These are phyloP conservation scores for Malus sylvestris DNA, from an alignment of 306 rosid species.

Conservation along the genomic window DNA sequence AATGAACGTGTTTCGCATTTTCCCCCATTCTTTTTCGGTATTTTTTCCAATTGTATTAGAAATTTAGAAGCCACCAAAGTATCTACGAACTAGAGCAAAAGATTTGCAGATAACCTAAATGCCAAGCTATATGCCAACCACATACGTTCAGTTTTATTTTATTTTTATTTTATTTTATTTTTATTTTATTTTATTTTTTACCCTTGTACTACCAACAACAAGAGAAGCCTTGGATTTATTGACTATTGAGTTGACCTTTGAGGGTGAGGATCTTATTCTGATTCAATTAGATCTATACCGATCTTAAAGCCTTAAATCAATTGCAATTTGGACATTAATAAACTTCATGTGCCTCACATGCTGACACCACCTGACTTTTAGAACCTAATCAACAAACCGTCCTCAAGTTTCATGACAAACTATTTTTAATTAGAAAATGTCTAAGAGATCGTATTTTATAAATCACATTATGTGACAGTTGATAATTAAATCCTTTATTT, in stretches of 20 bases:
- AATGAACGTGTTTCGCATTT: background rate
- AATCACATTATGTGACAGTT: too few relatives aligned
- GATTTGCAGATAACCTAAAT: background rate
- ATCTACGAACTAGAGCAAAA: background rate
- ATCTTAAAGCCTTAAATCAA: background rate
- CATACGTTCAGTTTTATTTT: background rate
- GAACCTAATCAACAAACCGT: background rate
- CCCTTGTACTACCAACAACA: background rate
- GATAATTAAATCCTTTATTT: too few relatives aligned
- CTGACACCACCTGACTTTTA: background rate
- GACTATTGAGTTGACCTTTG: background rate
- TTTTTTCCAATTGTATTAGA: background rate
- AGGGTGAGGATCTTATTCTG: conserved; percentile 11
- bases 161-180: too few relatives aligned
- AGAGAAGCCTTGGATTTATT: background rate
- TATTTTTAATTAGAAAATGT: background rate
- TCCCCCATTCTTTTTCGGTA: background rate
- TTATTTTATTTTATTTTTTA: too few relatives aligned
- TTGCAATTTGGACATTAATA: conserved; percentile 12
- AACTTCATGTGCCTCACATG: conserved; percentile 31
- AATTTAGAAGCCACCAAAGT: background rate
- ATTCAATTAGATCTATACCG: conserved; percentile 19
- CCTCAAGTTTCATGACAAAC: conserved; percentile 3
- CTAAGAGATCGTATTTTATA: too few relatives aligned
- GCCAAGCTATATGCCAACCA: background rate